Percentiles rank a stretch among this genome's conserved stretches.
Evolutionary conservation across 148 eudicot species (phyloP).

Genomic region (Rheum nobile): DNA sequence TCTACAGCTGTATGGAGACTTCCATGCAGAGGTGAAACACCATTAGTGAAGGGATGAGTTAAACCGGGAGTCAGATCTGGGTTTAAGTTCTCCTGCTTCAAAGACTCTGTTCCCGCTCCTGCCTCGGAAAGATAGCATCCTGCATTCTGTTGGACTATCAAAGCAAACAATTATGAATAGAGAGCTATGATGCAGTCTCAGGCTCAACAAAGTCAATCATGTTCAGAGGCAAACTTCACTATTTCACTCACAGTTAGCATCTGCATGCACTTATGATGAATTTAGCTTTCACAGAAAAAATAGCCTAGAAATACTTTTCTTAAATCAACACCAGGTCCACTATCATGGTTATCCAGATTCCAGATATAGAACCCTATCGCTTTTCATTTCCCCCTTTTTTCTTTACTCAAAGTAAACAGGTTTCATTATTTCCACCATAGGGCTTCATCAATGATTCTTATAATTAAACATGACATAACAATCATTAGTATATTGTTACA

Average conservation of each 20-base stretch:
- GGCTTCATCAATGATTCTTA: not conserved
- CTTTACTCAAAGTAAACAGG: not conserved
- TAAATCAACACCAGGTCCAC: not conserved
- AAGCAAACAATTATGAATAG: not conserved
- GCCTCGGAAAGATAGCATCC: constrained; percentile 42
- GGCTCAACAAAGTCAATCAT: not conserved
- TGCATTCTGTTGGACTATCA: constrained; percentile 59
- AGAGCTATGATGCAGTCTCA: not conserved
- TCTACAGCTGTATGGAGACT: constrained; percentile 5
- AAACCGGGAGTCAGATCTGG: constrained; percentile 27
- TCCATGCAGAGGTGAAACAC: constrained; percentile 28
- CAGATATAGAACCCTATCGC: not conserved
- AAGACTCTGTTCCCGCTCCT: constrained; percentile 19
- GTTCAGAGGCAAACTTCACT: not conserved
- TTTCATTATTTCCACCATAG: not conserved
- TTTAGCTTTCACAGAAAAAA: not conserved
- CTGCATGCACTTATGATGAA: not conserved
- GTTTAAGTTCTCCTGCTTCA: constrained; percentile 47
- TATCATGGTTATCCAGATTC: not conserved
- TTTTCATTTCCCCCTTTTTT: not conserved
- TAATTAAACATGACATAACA: not conserved
- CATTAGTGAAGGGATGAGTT: constrained; percentile 35
- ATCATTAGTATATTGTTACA: not conserved
- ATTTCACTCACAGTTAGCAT: not conserved
- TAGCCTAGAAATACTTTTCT: not conserved